These are phyloP conservation scores for Metschnikowia aberdeeniae DNA, from an alignment of 805 yeast species.

Conservation along the genomic window DNA sequence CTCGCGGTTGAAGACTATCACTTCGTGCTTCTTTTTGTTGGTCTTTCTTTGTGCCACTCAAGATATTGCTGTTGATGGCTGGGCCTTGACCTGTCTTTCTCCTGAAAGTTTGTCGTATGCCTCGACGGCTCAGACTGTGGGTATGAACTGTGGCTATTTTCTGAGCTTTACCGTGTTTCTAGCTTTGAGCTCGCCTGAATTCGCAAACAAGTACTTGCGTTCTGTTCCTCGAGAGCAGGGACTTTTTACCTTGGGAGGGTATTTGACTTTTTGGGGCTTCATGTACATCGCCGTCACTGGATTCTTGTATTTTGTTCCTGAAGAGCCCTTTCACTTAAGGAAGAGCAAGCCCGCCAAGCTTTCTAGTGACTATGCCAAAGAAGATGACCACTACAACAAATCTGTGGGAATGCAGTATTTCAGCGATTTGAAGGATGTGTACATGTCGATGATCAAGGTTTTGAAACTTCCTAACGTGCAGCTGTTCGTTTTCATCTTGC, in stretches of 20 bases:
- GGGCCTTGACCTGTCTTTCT: constrained; percentile 90
- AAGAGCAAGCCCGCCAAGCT: constrained; percentile 27
- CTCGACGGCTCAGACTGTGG: constrained; percentile 95
- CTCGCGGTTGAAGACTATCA: constrained; percentile 50
- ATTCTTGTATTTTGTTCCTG: constrained; percentile 58
- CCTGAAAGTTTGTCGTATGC: constrained; percentile 82
- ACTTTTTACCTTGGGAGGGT: constrained; percentile 65
- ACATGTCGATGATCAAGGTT: constrained; percentile 64
- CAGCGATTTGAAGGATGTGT: constrained; percentile 46
- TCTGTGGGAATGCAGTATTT: constrained; percentile 8
- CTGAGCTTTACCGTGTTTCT: constrained; percentile 85
- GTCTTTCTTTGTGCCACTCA: constrained; percentile 94
- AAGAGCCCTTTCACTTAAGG: constrained; percentile 57
- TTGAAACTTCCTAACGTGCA: constrained; percentile 67
- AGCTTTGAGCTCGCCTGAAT: constrained; percentile 87
- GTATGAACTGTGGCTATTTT: constrained; percentile 90
- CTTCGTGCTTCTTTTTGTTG: constrained; percentile 67
- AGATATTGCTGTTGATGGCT: constrained; percentile 98
- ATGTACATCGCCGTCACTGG: constrained; percentile 65
- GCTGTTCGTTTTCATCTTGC: constrained; percentile 66
- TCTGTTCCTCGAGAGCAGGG: constrained; percentile 58
- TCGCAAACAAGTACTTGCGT: constrained; percentile 82
- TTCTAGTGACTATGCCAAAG: constrained; percentile 25
- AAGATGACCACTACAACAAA: constrained; percentile 25
- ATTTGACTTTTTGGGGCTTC: constrained; percentile 75